phyloP scores from a whole-genome alignment of 164 flowering plant genomes.

The Annona squamosa region DNA sequence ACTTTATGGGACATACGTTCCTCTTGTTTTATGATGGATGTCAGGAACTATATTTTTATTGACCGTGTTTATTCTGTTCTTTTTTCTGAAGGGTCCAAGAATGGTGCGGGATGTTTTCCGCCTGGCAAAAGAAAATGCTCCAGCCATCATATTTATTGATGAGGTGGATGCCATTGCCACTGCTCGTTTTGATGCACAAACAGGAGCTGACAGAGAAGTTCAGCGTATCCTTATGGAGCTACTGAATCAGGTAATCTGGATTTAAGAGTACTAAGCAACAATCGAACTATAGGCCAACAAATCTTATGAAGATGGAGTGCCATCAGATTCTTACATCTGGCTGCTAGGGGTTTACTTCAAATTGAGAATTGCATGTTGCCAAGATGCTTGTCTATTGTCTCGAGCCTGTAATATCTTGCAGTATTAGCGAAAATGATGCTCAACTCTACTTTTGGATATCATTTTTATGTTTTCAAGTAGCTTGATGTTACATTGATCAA shows the following conservation, averaged over 20 bases:
- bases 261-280: too few species aligned
- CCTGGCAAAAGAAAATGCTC: constrained; percentile 95
- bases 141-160: constrained; percentile 94
- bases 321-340: too few species aligned
- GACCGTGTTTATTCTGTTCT: background rate
- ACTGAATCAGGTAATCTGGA: constrained; percentile 60
- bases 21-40: background rate
- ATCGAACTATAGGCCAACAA: too few species aligned
- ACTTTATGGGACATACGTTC: background rate
- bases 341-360: too few species aligned
- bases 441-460: too few species aligned
- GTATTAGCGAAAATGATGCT: too few species aligned
- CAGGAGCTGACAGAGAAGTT: constrained; percentile 99
- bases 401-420: too few species aligned
- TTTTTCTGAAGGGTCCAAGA: constrained; percentile 64
- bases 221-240: constrained; percentile 98
- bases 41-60: background rate
- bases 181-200: constrained; percentile 98
- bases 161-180: constrained; percentile 99
- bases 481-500: too few species aligned
- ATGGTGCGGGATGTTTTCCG: constrained; percentile 99
- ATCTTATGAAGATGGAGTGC: too few species aligned
- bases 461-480: too few species aligned
- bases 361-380: too few species aligned
- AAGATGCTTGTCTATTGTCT: too few species aligned